A percentile compares a stretch with the other conserved stretches of the same genome.
Conservation (phyloP, 2,329 filamentous ascomycete genomes). For the Ophiostoma tasmaniense region DNA sequence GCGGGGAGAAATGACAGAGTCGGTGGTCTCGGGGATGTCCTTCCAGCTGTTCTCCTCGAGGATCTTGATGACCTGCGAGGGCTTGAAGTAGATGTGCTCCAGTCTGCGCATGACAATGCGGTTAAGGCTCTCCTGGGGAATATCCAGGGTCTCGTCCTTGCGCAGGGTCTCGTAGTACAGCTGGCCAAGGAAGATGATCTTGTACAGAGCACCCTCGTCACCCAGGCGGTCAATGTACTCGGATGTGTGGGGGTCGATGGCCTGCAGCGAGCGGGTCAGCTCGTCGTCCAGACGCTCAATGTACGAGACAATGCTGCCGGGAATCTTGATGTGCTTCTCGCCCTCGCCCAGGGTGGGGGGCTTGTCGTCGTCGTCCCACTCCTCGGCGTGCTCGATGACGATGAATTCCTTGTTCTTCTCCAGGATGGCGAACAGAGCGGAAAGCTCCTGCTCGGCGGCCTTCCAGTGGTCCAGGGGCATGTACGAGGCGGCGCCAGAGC, state of each 20-base stretch:
- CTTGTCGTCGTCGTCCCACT: conserved; percentile 99
- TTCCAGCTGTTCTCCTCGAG: conserved; percentile 95
- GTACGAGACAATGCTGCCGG: conserved; percentile 89
- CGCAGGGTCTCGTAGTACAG: conserved; percentile 80
- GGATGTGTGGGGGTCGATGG: conserved; percentile 95
- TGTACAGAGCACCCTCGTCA: conserved; percentile 86
- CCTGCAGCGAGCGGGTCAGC: conserved; percentile 91
- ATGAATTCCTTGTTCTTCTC: conserved; percentile 73
- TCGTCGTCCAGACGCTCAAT: conserved; percentile 95
- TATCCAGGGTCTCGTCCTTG: conserved; percentile 60
- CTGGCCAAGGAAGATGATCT: conserved; percentile 78
- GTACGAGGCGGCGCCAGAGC: conserved; percentile 63
- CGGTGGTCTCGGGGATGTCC: conserved; percentile 56
- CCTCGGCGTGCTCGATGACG: conserved; percentile 84
- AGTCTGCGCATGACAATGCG: conserved; percentile 86
- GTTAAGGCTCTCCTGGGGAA: conserved; percentile 81
- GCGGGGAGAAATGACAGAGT: conserved; percentile 76
- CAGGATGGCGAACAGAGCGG: conserved; percentile 66
- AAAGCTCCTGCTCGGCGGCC: conserved; percentile 79
- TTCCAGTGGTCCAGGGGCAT: conserved; percentile 99
- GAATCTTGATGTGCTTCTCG: conserved; percentile 79
- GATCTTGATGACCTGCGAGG: conserved; percentile 82
- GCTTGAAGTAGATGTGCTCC: conserved; percentile 99
- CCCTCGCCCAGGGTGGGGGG: conserved; percentile 62
- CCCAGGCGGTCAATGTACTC: conserved; percentile 95